A percentile compares a stretch with the other conserved stretches of the same genome.
Conservation (phyloP, 352 stramenopile species). For the Phytopythium cucurbitacearum region DNA sequence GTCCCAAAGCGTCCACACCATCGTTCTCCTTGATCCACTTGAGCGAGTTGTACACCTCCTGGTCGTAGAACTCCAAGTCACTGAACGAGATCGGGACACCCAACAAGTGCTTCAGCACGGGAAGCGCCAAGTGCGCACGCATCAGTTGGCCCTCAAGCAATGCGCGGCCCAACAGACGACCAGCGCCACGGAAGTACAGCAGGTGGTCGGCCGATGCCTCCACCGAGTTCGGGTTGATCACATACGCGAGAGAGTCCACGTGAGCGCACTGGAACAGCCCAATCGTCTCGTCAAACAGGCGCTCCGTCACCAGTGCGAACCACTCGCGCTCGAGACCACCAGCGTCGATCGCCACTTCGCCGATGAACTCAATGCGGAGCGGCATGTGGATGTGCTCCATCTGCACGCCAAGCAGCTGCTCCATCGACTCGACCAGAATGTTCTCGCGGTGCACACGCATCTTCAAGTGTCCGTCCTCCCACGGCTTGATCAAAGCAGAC, state of each 20-base stretch:
- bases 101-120: constrained; percentile 82
- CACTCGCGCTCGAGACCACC: constrained; percentile 89
- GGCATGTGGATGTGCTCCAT: constrained; percentile 88
- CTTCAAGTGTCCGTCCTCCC: constrained; percentile 81
- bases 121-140: constrained; percentile 77
- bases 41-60: constrained; percentile 79
- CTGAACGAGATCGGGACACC: constrained; percentile 85
- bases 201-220: constrained; percentile 92
- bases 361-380: constrained; percentile 86
- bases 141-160: constrained; percentile 95
- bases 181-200: constrained; percentile 96
- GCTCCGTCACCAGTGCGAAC: constrained; percentile 81
- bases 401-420: constrained; percentile 75
- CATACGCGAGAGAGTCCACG: constrained; percentile 74
- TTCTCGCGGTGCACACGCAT: constrained; percentile 85
- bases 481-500: constrained; percentile 79
- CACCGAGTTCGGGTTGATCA: constrained; percentile 81
- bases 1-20: constrained; percentile 61
- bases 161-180: constrained; percentile 93
- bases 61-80: constrained; percentile 88
- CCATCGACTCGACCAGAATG: constrained; percentile 83
- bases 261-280: constrained; percentile 85
- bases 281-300: constrained; percentile 85
- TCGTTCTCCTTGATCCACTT: constrained; percentile 86
- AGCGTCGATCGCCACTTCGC: constrained; percentile 86